A percentile compares a stretch with the other conserved stretches of the same genome.
These are phyloP conservation scores for Arthrobotrys megalospora DNA, from an alignment of 2,329 filamentous ascomycete species.

Conservation along the genomic window DNA sequence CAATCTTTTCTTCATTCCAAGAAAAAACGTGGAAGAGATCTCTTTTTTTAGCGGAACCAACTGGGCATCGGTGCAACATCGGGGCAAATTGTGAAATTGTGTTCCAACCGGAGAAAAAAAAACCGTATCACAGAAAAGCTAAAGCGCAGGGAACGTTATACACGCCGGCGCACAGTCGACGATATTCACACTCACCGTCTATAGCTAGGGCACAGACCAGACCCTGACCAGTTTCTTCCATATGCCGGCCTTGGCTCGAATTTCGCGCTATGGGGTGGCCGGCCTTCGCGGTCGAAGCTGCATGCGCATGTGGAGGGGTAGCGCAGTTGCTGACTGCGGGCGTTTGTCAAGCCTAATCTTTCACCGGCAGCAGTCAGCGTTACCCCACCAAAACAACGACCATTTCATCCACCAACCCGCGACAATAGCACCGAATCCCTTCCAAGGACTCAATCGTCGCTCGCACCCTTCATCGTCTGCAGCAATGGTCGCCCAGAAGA, in stretches of 20 bases:
- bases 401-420: slow-evolving; percentile 57
- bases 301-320: slow-evolving; percentile 52
- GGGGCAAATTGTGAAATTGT: slow-evolving; percentile 1
- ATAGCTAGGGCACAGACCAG: slow-evolving; percentile 21
- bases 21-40: slow-evolving; percentile 23
- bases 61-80: slow-evolving; percentile 33
- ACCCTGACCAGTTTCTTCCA: slow-evolving; percentile 20
- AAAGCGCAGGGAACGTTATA: slow-evolving; percentile 25
- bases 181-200: slow-evolving; percentile 24
- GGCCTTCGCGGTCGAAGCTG: slow-evolving; percentile 32
- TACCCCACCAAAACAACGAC: slow-evolving; percentile 60
- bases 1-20: neutral
- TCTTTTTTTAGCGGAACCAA: slow-evolving; percentile 23
- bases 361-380: slow-evolving; percentile 51
- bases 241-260: slow-evolving; percentile 60
- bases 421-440: slow-evolving; percentile 40
- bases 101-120: slow-evolving; percentile 12
- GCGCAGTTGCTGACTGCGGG: slow-evolving; percentile 6
- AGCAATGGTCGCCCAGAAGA: slow-evolving; percentile 88
- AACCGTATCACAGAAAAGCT: slow-evolving; percentile 27
- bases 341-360: slow-evolving; percentile 54
- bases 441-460: slow-evolving; percentile 61
- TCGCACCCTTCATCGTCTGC: slow-evolving; percentile 72
- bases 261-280: slow-evolving; percentile 57
- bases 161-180: slow-evolving; percentile 14